Base-by-base conservation (phyloP, 2,329 filamentous ascomycete species). In the Pyrenophora tritici-repentis region DNA sequence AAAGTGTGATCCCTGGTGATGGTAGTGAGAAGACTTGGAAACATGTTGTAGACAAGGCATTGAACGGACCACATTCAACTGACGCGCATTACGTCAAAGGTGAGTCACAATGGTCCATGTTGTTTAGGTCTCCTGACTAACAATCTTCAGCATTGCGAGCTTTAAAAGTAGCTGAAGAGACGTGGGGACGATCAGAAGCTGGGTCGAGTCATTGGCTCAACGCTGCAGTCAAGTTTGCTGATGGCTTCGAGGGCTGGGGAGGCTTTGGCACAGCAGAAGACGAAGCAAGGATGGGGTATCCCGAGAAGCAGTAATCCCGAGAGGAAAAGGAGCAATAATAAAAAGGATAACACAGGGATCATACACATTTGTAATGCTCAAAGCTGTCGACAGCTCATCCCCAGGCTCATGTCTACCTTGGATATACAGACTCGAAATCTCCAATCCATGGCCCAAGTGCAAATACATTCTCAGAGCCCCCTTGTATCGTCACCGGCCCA, bases 51-150 rank as follows among this genome's bases (percentile, higher is more conserved):
- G 77, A 88, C 44, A 83, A 85, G 73, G 90, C 89, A 2, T 67
- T 96, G 14, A 84, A 83, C 45, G 87, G 87, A 8, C 72, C 82
- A 43, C 85, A 86, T 75, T 79, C 84, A 8, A 84, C 82, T 1
- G 91, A 97, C 75, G 83, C 89, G 14, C 89, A 96, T 74, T 97
- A 86, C 67, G 86, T 97, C 26, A 96, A 97, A 76, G 85, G 88
- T 86, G 75, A 34, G 55, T 39, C 18, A 16, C n/a, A 12, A 34
- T 20, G 4, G 16, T 49, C 9, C 10, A 17, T 22, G 8, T n/a
- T n/a, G 5, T 2, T 6, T 12, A 16, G 12, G 12, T 10, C 9
- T 9, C 14, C 20, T 22, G 45, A 43, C 57, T 66, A 42, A 65
- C 35, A n/a, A 14, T 35, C 6, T 35, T 42, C 42, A 86, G 88